Conservation (phyloP, 495 filamentous ascomycete species). For the Aspergillus carlsbadensis region DNA sequence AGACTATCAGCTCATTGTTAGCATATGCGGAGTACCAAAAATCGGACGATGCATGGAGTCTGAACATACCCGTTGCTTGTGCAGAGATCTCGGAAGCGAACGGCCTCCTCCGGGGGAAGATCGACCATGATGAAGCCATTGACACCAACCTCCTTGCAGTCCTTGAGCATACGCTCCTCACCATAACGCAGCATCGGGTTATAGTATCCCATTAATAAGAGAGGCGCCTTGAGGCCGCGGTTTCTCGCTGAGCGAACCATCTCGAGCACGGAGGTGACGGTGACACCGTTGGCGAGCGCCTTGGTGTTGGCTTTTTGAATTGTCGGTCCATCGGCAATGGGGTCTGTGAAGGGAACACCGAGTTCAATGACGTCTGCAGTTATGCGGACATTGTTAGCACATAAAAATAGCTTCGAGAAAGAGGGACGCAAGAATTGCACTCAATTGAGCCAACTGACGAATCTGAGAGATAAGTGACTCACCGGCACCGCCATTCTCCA, state of each 20-base stretch:
- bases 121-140: slow-evolving; percentile 99
- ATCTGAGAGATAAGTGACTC: slow-evolving; percentile 23
- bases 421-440: neutral
- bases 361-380: slow-evolving; percentile 42
- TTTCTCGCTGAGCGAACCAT: slow-evolving; percentile 76
- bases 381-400: neutral
- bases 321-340: slow-evolving; percentile 92
- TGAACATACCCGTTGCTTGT: slow-evolving; percentile 62
- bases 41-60: neutral
- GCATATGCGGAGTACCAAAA: neutral
- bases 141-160: slow-evolving; percentile 82
- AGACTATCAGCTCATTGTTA: slow-evolving; percentile 49
- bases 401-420: neutral
- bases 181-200: slow-evolving; percentile 93
- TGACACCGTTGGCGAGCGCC: slow-evolving; percentile 87
- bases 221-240: slow-evolving; percentile 72
- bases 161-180: slow-evolving; percentile 80
- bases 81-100: slow-evolving; percentile 86
- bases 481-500: slow-evolving; percentile 95
- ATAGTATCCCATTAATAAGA: slow-evolving; percentile 98
- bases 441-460: slow-evolving; percentile 2
- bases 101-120: slow-evolving; percentile 93
- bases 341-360: slow-evolving; percentile 94
- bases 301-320: slow-evolving; percentile 90
- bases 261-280: slow-evolving; percentile 69